These are phyloP conservation scores for Medicago truncatula DNA, from an alignment of 306 rosid genomes.

Conservation along the genomic window DNA sequence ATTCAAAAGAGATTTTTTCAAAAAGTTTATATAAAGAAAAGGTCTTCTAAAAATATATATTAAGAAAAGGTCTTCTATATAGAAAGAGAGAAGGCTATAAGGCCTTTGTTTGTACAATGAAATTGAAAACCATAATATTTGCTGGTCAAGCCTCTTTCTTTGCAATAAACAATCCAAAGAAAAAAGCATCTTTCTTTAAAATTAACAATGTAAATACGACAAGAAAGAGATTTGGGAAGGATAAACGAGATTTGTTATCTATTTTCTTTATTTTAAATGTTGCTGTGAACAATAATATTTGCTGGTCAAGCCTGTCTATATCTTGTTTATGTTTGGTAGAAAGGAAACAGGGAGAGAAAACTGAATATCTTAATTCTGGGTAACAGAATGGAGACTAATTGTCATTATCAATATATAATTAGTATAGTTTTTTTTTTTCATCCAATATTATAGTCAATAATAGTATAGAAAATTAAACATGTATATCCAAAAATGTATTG, in stretches of 20 bases:
- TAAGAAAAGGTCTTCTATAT: no score
- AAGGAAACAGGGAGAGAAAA: conserved; percentile 23
- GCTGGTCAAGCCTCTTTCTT: no score
- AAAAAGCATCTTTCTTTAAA: not conserved
- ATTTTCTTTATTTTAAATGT: not conserved
- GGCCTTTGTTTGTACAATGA: no score
- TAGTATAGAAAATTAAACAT: not conserved
- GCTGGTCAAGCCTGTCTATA: conserved; percentile 21
- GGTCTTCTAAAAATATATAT: no score
- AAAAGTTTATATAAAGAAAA: no score
- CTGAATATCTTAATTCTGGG: conserved; percentile 4
- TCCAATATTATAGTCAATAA: no score
- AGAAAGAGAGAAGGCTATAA: no score
- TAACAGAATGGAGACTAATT: not conserved
- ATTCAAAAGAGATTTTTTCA: no score
- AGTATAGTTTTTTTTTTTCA: no score
- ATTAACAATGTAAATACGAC: conserved; percentile 11
- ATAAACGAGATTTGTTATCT: conserved; percentile 23
- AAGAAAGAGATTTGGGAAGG: not conserved
- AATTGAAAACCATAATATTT: not conserved
- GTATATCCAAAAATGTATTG: not conserved
- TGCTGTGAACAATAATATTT: not conserved
- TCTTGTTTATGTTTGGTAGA: conserved; percentile 22
- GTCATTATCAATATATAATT: no score
- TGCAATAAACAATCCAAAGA: not conserved